phyloP scores from a whole-genome alignment of 257 asterid species.

The Solanum pimpinellifolium region DNA sequence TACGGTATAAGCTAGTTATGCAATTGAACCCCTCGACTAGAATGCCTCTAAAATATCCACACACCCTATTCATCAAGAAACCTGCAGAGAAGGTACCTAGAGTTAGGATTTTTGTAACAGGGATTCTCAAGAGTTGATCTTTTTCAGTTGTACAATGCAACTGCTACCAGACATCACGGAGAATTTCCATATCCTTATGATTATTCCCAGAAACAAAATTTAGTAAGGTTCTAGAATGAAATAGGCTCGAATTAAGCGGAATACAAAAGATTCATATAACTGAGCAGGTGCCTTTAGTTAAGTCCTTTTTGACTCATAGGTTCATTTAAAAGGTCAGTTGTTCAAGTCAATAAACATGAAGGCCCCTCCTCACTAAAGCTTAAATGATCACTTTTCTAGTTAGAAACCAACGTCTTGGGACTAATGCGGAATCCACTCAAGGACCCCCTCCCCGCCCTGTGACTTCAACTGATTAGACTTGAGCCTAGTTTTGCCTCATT shows the following conservation, averaged over 20 bases:
- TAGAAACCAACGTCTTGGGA: not conserved
- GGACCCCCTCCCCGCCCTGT: not conserved
- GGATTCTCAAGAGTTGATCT: not conserved
- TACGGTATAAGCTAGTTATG: not conserved
- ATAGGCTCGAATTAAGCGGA: not conserved
- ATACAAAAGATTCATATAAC: not conserved
- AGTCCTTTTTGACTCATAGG: not conserved
- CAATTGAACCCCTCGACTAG: not conserved
- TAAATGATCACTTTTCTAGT: not conserved
- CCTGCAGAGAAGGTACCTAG: not conserved
- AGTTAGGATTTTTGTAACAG: not conserved
- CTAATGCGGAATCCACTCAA: not conserved
- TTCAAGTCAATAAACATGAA: not conserved
- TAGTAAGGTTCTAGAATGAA: not conserved
- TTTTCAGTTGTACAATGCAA: not conserved
- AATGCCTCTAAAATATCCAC: not conserved
- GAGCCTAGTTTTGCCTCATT: not conserved
- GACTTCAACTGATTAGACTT: not conserved
- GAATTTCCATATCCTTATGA: not conserved
- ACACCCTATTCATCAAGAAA: not conserved
- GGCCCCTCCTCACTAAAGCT: not conserved
- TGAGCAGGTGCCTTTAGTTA: not conserved
- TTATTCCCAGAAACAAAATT: not conserved
- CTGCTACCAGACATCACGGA: not conserved
- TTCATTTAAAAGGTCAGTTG: not conserved